Base-by-base conservation (phyloP, 495 filamentous ascomycete genomes). In the Lindgomyces ingoldianus region DNA sequence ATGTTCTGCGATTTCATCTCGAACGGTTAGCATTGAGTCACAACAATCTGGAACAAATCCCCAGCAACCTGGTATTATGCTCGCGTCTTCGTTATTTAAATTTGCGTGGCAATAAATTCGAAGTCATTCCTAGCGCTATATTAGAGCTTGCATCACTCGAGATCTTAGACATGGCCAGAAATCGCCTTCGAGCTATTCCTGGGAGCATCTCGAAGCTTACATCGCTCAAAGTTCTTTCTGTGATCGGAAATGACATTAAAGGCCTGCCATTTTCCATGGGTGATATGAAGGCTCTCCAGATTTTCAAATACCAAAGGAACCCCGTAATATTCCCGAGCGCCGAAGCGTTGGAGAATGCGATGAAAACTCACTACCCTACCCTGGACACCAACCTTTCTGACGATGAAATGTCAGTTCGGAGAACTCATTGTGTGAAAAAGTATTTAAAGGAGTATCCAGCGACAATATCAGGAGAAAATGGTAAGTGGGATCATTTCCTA, bases 111-210 rank as follows among this genome's bases (percentile, higher is more conserved):
- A 60, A 60, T 27, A 30, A 50, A 4, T 50, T 60, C n/a, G 19
- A 39, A 36, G 11, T 3, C 8, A 49, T 60, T 3, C 57, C 57
- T 8, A 11, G 39, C 12, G 26, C 26, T 16, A 27, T 60, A 4
- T 27, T 60, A 16, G n/a, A 22, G 57, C 25, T 60, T 12, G 10
- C 26, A 1, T 30, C 25, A 8, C 44, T 60, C 4, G 57, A 49
- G 25, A 2, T 48, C 4, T 24, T 60, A 18, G 57, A 60, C 21
- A 30, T 60, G 45, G 29, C 41, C 26, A 36, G 12, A 2, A 60
- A 60, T 25, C 14, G 3, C 2, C 21, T 60, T 1, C 42, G 19
- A 3, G 42, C 44, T 33, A 27, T 60, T 18, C 57, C 57, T 1
- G 57, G 24, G 4, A 19, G 21, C 18, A 50, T 60, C 3, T 36